These are phyloP conservation scores for Hymenoscyphus repandus DNA, from an alignment of 2,329 filamentous ascomycete genomes.

Conservation along the genomic window DNA sequence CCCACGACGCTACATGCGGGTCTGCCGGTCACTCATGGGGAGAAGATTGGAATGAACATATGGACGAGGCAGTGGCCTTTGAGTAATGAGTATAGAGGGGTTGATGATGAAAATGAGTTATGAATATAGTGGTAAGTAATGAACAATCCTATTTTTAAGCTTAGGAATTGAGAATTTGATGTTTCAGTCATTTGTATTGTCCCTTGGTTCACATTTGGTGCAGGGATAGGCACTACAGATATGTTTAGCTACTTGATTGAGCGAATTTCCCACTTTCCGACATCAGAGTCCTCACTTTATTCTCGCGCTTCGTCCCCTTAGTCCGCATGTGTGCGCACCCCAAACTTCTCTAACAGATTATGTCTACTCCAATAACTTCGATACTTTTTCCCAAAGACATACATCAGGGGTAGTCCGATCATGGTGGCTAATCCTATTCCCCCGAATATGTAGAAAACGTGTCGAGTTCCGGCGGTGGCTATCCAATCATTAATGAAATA, in stretches of 20 bases:
- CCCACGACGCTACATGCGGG: constrained; percentile 54
- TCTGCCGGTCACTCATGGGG: constrained; percentile 49
- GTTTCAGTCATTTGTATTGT: no score
- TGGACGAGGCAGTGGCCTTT: constrained; percentile 34
- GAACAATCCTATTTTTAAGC: no score
- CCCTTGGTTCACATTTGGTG: no score
- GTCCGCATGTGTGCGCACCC: constrained; percentile 16
- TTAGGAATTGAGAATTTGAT: no score
- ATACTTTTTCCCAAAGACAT: constrained; percentile 17
- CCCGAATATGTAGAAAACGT: constrained; percentile 35
- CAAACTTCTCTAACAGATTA: constrained; percentile 15
- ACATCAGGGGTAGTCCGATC: constrained; percentile 7
- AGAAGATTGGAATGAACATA: constrained; percentile 57
- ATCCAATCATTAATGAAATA: constrained; percentile 40
- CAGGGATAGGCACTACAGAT: no score
- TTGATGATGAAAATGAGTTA: no score
- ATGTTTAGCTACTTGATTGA: no score
- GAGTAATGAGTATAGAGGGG: constrained; percentile 11
- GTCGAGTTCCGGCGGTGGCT: constrained; percentile 29
- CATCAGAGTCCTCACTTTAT: no score
- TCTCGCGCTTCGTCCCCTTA: not conserved
- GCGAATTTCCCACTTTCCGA: no score
- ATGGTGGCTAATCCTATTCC: constrained; percentile 17
- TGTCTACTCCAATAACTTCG: constrained; percentile 13
- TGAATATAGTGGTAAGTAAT: no score